phyloP scores from a whole-genome alignment of 2,329 filamentous ascomycete species.

The Cladosporium sphaerospermum region DNA sequence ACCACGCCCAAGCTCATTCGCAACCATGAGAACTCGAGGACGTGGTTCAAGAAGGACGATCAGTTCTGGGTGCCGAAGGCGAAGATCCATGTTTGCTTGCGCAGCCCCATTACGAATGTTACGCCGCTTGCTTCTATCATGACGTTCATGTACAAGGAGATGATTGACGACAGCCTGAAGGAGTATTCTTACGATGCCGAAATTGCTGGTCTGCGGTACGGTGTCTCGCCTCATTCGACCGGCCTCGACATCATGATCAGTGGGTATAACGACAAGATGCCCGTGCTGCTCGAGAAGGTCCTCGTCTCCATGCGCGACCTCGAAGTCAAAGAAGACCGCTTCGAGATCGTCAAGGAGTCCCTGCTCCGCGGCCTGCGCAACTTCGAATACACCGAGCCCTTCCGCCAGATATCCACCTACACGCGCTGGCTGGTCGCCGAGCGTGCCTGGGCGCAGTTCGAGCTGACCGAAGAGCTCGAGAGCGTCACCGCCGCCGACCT shows the following conservation, averaged over 20 bases:
- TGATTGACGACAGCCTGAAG: constrained; percentile 81
- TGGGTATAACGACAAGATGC: constrained; percentile 95
- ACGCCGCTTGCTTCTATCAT: constrained; percentile 75
- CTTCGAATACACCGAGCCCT: constrained; percentile 81
- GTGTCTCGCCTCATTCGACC: constrained; percentile 62
- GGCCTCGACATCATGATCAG: constrained; percentile 73
- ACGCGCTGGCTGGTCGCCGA: constrained; percentile 74
- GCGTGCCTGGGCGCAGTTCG: constrained; percentile 70
- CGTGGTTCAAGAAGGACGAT: constrained; percentile 98
- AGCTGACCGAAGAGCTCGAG: constrained; percentile 70
- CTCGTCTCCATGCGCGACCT: constrained; percentile 77
- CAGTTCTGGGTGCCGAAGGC: constrained; percentile 97
- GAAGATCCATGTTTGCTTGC: constrained; percentile 72
- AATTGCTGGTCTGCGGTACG: constrained; percentile 80
- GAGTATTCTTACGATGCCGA: constrained; percentile 97
- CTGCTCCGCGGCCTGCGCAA: constrained; percentile 73
- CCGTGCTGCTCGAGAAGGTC: constrained; percentile 84
- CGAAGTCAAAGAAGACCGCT: constrained; percentile 77
- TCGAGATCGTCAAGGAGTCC: constrained; percentile 85
- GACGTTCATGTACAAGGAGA: constrained; percentile 70
- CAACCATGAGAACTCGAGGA: constrained; percentile 71
- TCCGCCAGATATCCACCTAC: constrained; percentile 79
- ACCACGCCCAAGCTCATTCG: constrained; percentile 74
- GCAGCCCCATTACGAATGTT: constrained; percentile 71
- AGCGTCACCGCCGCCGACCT: constrained; percentile 69